Percentiles rank a stretch among this genome's conserved stretches.
phyloP scores from a whole-genome alignment of 2,329 filamentous ascomycete species.

The Hirsutella minnesotensis region DNA sequence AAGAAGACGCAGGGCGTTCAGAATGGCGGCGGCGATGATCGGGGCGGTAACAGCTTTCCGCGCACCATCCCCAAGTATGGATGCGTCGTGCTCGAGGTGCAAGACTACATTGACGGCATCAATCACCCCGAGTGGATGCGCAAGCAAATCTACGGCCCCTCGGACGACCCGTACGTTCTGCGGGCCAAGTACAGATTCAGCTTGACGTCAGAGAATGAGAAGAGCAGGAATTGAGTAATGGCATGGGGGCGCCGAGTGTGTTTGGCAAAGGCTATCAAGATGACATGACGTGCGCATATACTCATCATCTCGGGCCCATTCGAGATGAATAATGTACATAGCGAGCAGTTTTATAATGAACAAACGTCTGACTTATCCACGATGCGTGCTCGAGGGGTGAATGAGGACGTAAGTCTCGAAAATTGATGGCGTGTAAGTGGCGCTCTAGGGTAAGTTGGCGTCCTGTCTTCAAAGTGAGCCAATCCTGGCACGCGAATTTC shows the following conservation, averaged over 20 bases:
- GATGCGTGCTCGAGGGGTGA: too few relatives aligned
- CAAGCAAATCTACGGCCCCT: slow-evolving; percentile 50
- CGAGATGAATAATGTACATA: background rate
- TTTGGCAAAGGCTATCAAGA: too few relatives aligned
- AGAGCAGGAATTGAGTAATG: background rate
- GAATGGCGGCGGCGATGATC: slow-evolving; percentile 21
- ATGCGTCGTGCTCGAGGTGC: slow-evolving; percentile 81
- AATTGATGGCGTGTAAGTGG: background rate
- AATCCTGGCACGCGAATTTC: background rate
- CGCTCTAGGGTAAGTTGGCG: background rate
- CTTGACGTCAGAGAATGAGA: slow-evolving; percentile 18
- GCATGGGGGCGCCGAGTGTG: too few relatives aligned
- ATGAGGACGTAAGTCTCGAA: background rate
- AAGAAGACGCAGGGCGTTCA: slow-evolving; percentile 59
- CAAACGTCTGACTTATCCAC: too few relatives aligned
- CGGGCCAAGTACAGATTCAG: slow-evolving; percentile 51
- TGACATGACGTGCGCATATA: too few relatives aligned
- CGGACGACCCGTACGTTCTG: slow-evolving; percentile 47
- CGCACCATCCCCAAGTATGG: slow-evolving; percentile 63
- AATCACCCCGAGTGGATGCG: slow-evolving; percentile 85
- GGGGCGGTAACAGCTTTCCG: slow-evolving; percentile 36
- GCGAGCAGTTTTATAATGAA: too few relatives aligned
- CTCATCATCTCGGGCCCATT: too few relatives aligned
- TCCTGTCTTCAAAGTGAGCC: background rate
- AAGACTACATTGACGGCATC: slow-evolving; percentile 90